These are phyloP conservation scores for Vanilla planifolia DNA, from an alignment of 106 monocot genomes.

Conservation along the genomic window DNA sequence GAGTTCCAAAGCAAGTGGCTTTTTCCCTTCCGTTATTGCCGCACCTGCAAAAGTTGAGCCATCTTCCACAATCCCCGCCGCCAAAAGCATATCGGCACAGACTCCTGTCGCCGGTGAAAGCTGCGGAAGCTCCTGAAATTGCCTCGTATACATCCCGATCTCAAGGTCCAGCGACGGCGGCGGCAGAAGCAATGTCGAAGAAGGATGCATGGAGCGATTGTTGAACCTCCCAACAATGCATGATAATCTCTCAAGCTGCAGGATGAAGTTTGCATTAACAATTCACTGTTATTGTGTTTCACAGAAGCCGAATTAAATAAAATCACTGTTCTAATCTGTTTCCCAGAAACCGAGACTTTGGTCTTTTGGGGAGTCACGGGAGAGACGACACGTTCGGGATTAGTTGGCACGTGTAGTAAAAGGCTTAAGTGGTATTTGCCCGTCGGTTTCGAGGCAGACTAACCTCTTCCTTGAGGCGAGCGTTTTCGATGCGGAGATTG, in stretches of 20 bases:
- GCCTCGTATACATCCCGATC: slow-evolving; percentile 75
- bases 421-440: neutral
- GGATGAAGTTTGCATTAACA: no score
- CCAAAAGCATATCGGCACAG: slow-evolving; percentile 28
- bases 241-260: slow-evolving; percentile 74
- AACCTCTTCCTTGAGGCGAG: slow-evolving; percentile 95
- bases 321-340: no score
- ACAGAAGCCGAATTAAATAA: no score
- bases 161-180: slow-evolving; percentile 83
- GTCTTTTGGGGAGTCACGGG: no score
- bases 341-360: no score
- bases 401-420: neutral
- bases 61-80: slow-evolving; percentile 10
- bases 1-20: slow-evolving; percentile 50
- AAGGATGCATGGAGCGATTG: slow-evolving; percentile 20
- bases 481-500: slow-evolving; percentile 89
- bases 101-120: neutral
- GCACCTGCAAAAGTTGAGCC: slow-evolving; percentile 8
- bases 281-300: no score
- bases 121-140: slow-evolving; percentile 36
- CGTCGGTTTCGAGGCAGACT: neutral
- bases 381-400: neutral
- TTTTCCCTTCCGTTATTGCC: slow-evolving; percentile 60
- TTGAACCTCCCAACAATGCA: slow-evolving; percentile 58
- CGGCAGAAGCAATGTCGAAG: slow-evolving; percentile 27